Base-by-base conservation (phyloP, 352 stramenopile species). In the Phytophthora hibernalis region DNA sequence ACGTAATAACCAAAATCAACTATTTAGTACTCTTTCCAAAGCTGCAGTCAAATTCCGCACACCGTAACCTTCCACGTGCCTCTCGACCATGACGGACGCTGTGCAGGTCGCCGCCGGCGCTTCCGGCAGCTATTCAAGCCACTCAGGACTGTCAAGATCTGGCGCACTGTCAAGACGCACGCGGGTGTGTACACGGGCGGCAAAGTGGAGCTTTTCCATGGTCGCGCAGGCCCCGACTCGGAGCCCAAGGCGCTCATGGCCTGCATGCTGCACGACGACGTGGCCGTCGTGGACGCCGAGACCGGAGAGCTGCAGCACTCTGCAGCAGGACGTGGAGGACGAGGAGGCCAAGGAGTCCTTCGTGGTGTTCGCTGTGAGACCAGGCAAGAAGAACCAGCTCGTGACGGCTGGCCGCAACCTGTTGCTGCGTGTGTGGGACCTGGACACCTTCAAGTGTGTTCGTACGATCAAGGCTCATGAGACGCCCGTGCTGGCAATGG, bases 281-380 rank as follows among this genome's bases (percentile, higher is more conserved):
- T 95, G 20, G 87, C 87, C 26, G 84, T 93, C 62, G 74, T 93
- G 30, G 80, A 95, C 56, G 85, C 82, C 0, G 49, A 74, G 37
- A 93, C 83, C 0, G 87, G 87, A 48, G 83, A 91, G 47, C 68
- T 95, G 9, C 68, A 90, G 70, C 56, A 87, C 85, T 38, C 61
- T 95, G 47, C 85, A 95, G 69, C 74, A 87, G n/a, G 82, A 93
- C 44, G 66, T 91, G 18, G 76, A 91, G 53, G 82, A 87, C 54
- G 76, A 93, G 48, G 87, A 95, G 57, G 68, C 87, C 40, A 92
- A 92, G 57, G 90, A 97, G 57, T 80, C 85, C 51, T 96, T 97
- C 35, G 81, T 95, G 42, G 83, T 86, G 31, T 97, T 96, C 47
- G 78, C 85, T 2, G 77, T 93, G 56, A 82, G 86, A 12, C 85